Evolutionary conservation across 78 protist genomes (phyloP).

Genomic region (slime mould (Dictyostelium discoideum)): DNA sequence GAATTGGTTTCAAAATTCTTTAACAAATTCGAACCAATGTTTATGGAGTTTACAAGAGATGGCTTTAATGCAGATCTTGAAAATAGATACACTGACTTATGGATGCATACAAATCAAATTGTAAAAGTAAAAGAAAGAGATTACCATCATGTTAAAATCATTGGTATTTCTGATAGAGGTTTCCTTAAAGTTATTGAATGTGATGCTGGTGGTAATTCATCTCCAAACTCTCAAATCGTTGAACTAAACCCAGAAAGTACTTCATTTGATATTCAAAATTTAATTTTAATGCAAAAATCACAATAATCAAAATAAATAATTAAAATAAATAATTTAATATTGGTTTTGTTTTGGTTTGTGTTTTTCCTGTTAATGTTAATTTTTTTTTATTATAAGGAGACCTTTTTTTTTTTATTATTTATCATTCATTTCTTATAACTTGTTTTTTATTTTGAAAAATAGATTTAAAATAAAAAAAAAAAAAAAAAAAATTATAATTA

Average conservation of each 20-base stretch:
- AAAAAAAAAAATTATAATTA: too few relatives aligned
- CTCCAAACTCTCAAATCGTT: not conserved
- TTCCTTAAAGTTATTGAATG: slow-evolving; percentile 25
- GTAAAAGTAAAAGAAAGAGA: not conserved
- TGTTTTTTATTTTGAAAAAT: too few relatives aligned
- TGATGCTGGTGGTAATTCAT: not conserved
- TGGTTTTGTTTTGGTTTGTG: too few relatives aligned
- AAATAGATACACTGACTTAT: not conserved
- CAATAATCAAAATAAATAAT: not conserved
- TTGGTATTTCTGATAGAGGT: slow-evolving; percentile 34
- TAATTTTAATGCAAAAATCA: slow-evolving; percentile 16
- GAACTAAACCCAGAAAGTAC: slow-evolving; percentile 68
- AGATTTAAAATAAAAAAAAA: too few relatives aligned
- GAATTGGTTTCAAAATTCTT: slow-evolving; percentile 3
- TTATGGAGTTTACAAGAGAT: slow-evolving; percentile 9
- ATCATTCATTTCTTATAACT: too few relatives aligned
- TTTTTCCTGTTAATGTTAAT: too few relatives aligned
- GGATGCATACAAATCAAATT: slow-evolving; percentile 58
- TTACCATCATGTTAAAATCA: not conserved
- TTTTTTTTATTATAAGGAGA: too few relatives aligned
- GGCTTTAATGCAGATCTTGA: slow-evolving; percentile 37
- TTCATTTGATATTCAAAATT: slow-evolving; percentile 40
- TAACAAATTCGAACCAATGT: slow-evolving; percentile 35
- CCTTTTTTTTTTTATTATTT: too few relatives aligned
- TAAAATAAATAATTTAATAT: too few relatives aligned